Evolutionary conservation across 257 asterid species (phyloP), one percentile per base, ranked within the genome.

Genomic region (Paulownia fortunei): DNA sequence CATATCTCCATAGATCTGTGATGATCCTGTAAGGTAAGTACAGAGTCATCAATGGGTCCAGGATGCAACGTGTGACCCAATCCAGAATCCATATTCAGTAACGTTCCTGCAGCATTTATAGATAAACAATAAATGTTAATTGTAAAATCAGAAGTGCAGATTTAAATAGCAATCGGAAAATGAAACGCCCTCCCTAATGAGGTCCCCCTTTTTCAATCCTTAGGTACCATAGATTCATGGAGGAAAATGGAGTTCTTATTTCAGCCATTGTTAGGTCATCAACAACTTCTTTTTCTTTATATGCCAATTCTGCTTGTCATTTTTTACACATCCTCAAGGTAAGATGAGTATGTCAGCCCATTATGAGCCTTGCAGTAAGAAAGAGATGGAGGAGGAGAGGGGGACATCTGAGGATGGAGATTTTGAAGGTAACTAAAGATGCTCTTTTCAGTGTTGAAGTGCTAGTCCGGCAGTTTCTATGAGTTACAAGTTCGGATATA

Each of bases 1-100:
- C 97, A 92, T 80, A 90, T 84, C 7, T 86, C 88, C 32, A 91
- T 83, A 32, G 97, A 92, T 80, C 95, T 86, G 87, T 90, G 97
- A 69, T 89, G 96, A 27, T 89, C 86, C 75, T 92, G 97, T 59
- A 88, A 83, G 73, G 91, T 87, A 69, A 90, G 91, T 55, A 92
- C 80, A 13, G 97, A 88, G 77, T 88, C 86, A 58, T 90, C 95
- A 26, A 89, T 87, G 30, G 93, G 95, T 62, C 97, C 97, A 56
- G 92, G 97, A 84, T 92, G 94, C 75, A 90, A 80, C 9, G 85
- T 76, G 87, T 88, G 89, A 51, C 83, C 80, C 59, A 65, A 74
- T 65, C 82, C 90, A 82, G 86, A 65, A 54, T 86, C 87, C 92
- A 88, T 88, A 67, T 80, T 52, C 36, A 49, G 27, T 55, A 34